Evolutionary conservation across 179 eudicot genomes (phyloP), one percentile per base, ranked within the genome.

Genomic region (Corrigiola litoralis): DNA sequence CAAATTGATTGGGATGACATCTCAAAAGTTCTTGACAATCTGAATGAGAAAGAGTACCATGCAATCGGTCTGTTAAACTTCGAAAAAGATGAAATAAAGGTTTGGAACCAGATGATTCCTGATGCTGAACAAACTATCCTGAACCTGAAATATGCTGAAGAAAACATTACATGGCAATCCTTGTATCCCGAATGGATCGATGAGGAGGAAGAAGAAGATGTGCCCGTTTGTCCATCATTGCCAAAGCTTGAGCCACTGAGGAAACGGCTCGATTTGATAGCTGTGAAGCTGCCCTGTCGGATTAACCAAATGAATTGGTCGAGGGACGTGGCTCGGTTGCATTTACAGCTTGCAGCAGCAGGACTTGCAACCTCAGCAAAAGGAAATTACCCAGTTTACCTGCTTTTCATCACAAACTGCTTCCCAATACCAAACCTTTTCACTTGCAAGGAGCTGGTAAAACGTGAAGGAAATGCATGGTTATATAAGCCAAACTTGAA

Each of bases 181-280:
- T 55, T 88, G 31, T 91, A 84, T 47, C 97, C 97, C 0, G 97
- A 91, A 68, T 91, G 97, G 97, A 91, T 91, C 14, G 96, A 91
- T 49, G 97, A 91, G 74, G 96, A 91, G 67, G 89, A 91, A 61
- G 94, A 88, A 20, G 80, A 75, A 5, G 86, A 84, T 18, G 81
- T 88, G 2, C 96, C 96, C 0, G 8, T 59, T 54, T 91, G 97
- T 61, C 94, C 96, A 0, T 54, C 78, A 1, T 66, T 91, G 29
- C 97, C 96, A 21, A 81, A 70, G 65, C 72, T 81, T 12, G 77
- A 81, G 41, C 73, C 76, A 29, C 91, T 89, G 5, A 77, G 69
- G 40, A 77, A 70, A 59, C 81, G 87, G 10, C 72, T 91, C n/a
- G 90, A 91, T 61, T 70, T 88, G 12, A 67, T 91, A 4, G 86